Evolutionary conservation across 495 filamentous ascomycete species (phyloP).

Genomic region (Podospora appendiculata): DNA sequence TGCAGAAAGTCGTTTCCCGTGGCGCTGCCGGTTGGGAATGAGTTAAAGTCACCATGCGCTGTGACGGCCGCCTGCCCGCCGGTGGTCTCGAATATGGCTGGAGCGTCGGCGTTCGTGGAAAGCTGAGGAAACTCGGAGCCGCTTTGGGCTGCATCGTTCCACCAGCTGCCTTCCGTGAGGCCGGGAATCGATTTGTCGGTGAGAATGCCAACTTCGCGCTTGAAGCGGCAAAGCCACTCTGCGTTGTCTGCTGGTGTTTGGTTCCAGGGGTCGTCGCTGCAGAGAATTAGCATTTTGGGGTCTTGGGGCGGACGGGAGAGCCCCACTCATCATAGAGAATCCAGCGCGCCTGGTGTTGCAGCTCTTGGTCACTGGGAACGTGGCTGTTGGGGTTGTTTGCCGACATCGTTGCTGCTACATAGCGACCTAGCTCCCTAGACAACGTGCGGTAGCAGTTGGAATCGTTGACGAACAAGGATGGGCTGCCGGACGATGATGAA

Average conservation of each 20-base stretch:
- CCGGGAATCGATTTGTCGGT: slow-evolving; percentile 35
- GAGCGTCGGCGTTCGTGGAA: slow-evolving; percentile 4
- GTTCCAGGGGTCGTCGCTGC: slow-evolving; percentile 62
- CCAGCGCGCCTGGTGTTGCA: slow-evolving; percentile 50
- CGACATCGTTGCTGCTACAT: slow-evolving; percentile 38
- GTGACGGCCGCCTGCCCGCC: slow-evolving; percentile 1
- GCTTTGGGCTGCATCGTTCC: slow-evolving; percentile 29
- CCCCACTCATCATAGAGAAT: slow-evolving; percentile 47
- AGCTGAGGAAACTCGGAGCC: slow-evolving; percentile 44
- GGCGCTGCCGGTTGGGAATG: neutral
- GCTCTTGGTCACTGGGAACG: slow-evolving; percentile 44
- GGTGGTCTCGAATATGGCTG: too few species aligned
- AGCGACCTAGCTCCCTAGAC: slow-evolving; percentile 40
- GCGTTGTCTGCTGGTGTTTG: slow-evolving; percentile 67
- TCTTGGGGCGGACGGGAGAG: neutral
- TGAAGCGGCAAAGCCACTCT: slow-evolving; percentile 63
- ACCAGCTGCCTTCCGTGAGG: slow-evolving; percentile 25
- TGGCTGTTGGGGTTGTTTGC: slow-evolving; percentile 46
- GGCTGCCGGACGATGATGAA: neutral
- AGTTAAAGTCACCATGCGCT: neutral
- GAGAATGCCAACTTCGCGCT: slow-evolving; percentile 53
- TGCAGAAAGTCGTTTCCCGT: neutral
- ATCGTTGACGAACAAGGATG: slow-evolving; percentile 32
- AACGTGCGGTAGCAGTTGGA: slow-evolving; percentile 47
- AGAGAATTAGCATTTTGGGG: neutral